Conservation (phyloP, 495 filamentous ascomycete genomes). For the Paragyromitra xinjiangensis region DNA sequence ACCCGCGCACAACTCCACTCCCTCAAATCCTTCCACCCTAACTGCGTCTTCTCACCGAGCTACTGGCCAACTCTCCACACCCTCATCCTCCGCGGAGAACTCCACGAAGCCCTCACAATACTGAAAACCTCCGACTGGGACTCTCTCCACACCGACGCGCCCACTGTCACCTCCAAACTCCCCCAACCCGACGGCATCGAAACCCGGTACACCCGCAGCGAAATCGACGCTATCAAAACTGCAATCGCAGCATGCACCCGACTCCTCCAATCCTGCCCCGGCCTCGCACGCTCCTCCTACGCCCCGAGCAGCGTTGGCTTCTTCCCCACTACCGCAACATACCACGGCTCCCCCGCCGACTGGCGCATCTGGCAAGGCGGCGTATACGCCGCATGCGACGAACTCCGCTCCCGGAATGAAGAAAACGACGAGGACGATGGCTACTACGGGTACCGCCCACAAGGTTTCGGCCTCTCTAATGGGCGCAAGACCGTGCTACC, state of each 20-base stretch:
- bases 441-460: conserved; percentile 17
- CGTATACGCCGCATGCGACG: conserved; percentile 52
- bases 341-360: conserved; percentile 44
- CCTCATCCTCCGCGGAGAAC: conserved; percentile 53
- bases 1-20: conserved; percentile 41
- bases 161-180: conserved; percentile 6
- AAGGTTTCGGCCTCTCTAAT: conserved; percentile 30
- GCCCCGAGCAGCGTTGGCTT: conserved; percentile 34
- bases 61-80: conserved; percentile 52
- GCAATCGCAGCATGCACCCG: conserved; percentile 12
- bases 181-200: conserved; percentile 36
- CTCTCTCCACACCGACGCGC: conserved; percentile 39
- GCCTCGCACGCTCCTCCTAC: conserved; percentile 49
- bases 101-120: conserved; percentile 48
- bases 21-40: conserved; percentile 52
- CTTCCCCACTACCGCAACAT: conserved; percentile 4
- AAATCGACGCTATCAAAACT: conserved; percentile 46
- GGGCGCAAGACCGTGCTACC: conserved; percentile 28
- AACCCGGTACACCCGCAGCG: conserved; percentile 46
- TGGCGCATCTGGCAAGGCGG: conserved; percentile 58
- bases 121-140: conserved; percentile 48
- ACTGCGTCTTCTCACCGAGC: conserved; percentile 31
- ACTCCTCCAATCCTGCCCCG: conserved; percentile 44
- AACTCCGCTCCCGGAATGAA: conserved; percentile 20
- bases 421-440: conserved; percentile 11